These are phyloP conservation scores for Phytophthora constricta DNA, from an alignment of 352 stramenopile species.

Conservation along the genomic window DNA sequence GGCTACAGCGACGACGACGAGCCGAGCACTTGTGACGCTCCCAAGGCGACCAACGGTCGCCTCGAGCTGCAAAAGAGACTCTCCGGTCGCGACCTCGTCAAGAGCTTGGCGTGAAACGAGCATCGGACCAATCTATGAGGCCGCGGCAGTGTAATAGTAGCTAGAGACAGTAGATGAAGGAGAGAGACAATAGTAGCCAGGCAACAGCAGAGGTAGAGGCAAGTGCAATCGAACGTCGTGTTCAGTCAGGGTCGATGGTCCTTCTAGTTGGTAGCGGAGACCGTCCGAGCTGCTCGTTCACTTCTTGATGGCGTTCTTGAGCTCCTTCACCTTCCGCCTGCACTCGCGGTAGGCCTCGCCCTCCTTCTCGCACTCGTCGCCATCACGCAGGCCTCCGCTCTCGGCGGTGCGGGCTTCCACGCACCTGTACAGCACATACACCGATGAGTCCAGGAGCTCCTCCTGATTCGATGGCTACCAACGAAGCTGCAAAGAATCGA, in stretches of 20 bases:
- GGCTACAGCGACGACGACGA: slow-evolving; percentile 48
- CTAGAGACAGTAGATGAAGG: slow-evolving; percentile 18
- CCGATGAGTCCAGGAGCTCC: slow-evolving; percentile 10
- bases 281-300: background rate
- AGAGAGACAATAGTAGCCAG: background rate
- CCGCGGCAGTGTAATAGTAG: slow-evolving; percentile 1
- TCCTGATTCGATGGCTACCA: background rate
- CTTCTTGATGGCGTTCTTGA: slow-evolving; percentile 35
- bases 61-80: slow-evolving; percentile 11
- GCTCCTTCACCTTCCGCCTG: slow-evolving; percentile 51
- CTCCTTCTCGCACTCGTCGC: slow-evolving; percentile 74
- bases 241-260: slow-evolving; percentile 2
- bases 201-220: slow-evolving; percentile 1
- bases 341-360: slow-evolving; percentile 71
- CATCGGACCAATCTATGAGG: too few relatives aligned
- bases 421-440: slow-evolving; percentile 40
- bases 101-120: slow-evolving; percentile 1
- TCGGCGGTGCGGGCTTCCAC: slow-evolving; percentile 64
- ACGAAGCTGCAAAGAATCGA: background rate
- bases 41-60: background rate
- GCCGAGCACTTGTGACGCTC: background rate
- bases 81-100: slow-evolving; percentile 30
- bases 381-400: slow-evolving; percentile 69
- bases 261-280: background rate
- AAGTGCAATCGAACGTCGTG: slow-evolving; percentile 1